These are phyloP conservation scores for Sugiyamaella smithiae DNA, from an alignment of 805 yeast genomes.

Conservation along the genomic window DNA sequence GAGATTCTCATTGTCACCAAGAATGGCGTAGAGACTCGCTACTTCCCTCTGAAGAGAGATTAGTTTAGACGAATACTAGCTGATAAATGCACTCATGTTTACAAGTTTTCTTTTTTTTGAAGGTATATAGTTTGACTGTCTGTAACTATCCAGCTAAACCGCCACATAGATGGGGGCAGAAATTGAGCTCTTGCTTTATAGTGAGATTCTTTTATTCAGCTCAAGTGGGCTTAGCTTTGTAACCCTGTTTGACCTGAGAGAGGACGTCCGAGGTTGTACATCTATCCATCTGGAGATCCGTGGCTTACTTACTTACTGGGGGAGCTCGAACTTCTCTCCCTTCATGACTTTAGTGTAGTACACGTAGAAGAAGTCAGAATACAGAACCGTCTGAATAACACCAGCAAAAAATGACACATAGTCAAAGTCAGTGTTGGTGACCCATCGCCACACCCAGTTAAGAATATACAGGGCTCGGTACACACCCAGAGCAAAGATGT, in stretches of 20 bases:
- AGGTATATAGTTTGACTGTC: no score
- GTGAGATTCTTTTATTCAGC: no score
- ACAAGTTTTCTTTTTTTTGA: no score
- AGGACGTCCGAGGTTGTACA: background rate
- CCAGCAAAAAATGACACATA: conserved; percentile 75
- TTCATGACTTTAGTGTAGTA: conserved; percentile 78
- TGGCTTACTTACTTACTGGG: no score
- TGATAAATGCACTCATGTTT: background rate
- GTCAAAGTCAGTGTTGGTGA: conserved; percentile 60
- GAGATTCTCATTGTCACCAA: conserved; percentile 89
- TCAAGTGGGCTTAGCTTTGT: no score
- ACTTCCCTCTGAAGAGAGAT: conserved; percentile 85
- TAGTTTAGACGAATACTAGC: conserved; percentile 33
- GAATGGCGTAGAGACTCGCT: conserved; percentile 84
- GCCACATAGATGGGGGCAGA: no score
- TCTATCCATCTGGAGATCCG: no score
- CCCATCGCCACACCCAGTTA: conserved; percentile 90
- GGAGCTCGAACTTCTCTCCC: conserved; percentile 74
- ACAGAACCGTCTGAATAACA: conserved; percentile 75
- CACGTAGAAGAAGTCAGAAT: conserved; percentile 93
- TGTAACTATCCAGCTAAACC: no score
- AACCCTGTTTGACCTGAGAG: background rate
- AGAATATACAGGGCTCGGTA: conserved; percentile 90
- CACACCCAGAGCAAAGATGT: conserved; percentile 87
- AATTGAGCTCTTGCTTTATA: no score